phyloP scores from a whole-genome alignment of 345 rosid genomes.

The Syzygium aqueum region DNA sequence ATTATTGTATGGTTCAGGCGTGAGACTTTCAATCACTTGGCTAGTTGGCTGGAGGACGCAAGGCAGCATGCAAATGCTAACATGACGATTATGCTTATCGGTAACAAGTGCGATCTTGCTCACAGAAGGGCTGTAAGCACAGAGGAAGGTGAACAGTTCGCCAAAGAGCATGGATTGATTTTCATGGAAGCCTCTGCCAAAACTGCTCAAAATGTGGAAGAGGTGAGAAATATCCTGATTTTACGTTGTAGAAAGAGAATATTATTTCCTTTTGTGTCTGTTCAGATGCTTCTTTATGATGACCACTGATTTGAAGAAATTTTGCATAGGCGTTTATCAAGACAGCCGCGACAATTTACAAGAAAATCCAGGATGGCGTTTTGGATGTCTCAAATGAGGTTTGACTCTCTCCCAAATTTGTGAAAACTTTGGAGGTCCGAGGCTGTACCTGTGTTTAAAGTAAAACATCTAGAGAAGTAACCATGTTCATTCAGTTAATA shows the following conservation, averaged over 20 bases:
- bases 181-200: constrained; percentile 99
- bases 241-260: background rate
- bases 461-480: background rate
- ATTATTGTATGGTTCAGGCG: constrained; percentile 33
- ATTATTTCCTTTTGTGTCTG: background rate
- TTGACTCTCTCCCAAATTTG: constrained; percentile 5
- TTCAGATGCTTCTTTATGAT: background rate
- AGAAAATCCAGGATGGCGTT: constrained; percentile 94
- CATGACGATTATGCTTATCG: constrained; percentile 95
- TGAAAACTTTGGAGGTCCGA: background rate
- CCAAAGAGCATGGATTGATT: constrained; percentile 90
- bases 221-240: constrained; percentile 30
- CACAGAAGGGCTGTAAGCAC: constrained; percentile 93
- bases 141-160: constrained; percentile 96
- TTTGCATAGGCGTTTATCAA: constrained; percentile 66
- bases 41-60: constrained; percentile 96
- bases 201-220: constrained; percentile 97
- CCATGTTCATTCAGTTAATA: background rate
- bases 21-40: constrained; percentile 91
- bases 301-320: background rate
- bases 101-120: constrained; percentile 92
- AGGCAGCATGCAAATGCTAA: constrained; percentile 98
- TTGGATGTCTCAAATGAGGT: constrained; percentile 97
- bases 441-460: background rate
- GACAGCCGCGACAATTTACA: constrained; percentile 90